Base-by-base conservation (phyloP, 164 flowering plant genomes). In the Vitis labrusca region DNA sequence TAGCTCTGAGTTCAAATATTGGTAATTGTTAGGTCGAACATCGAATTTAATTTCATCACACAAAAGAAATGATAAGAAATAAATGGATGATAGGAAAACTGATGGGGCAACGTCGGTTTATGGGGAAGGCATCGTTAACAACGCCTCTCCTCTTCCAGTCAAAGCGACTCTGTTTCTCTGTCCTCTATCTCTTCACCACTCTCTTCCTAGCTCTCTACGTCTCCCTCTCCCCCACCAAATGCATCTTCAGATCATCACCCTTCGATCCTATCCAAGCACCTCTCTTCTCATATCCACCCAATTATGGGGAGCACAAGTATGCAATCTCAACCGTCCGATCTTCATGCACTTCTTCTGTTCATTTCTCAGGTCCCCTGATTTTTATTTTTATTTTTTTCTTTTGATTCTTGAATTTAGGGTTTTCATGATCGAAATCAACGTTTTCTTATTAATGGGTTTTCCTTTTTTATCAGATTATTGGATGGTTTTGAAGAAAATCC, bases 231-330 rank as follows among this genome's bases (percentile, higher is more conserved):
- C 30, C 85, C 12, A 70, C 85, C 72, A 85, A 82, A 88, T 95
- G 98, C 75, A 65, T 86, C 76, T 84, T 90, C 85, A 74, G 84
- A 70, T 83, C 87, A 29, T 86, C 91, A 1, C 92, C 94, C 14
- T 85, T 79, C 70, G 96, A 91, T 74, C 96, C 91, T 1, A 70
- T 91, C 53, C 94, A 82, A 51, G 19, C 79, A 44, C 80, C 95
- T 57, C 91, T 89, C 74, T 95, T 91, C 79, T 78, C 82, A 53
- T 93, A 95, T 78, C 97, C 97, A 49, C 29, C 85, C 14, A 82
- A 89, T 55, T 95, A 95, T 71, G 97, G 98, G 0, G 90, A 88
- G 63, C 96, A 87, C 85, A 95, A 95, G 62, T 81, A 95, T 68
- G 89, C 92, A 8, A 49, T 93, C 75, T 89, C 96, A 16, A 87